phyloP scores from a whole-genome alignment of 108 stramenopile species.

The Nitzschia sp. region DNA sequence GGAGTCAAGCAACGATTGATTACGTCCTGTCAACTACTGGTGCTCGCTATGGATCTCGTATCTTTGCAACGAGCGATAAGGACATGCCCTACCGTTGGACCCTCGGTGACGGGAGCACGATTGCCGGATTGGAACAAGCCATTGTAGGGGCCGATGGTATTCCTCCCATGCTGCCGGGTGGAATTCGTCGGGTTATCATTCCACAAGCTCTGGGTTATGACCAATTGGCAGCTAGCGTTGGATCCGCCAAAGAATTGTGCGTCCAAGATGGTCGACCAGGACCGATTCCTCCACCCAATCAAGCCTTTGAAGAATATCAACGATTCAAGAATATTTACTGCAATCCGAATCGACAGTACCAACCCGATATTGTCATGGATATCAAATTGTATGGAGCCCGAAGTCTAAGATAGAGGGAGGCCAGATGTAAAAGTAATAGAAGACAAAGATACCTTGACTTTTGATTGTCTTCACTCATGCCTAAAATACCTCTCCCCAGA shows the following conservation, averaged over 20 bases:
- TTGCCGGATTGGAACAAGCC: slow-evolving; percentile 66
- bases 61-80: slow-evolving; percentile 57
- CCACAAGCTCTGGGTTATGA: slow-evolving; percentile 57
- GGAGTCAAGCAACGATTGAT: slow-evolving; percentile 60
- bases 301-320: slow-evolving; percentile 64
- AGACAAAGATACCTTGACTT: no score
- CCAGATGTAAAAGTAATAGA: no score
- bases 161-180: slow-evolving; percentile 58
- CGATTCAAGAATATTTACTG: slow-evolving; percentile 84
- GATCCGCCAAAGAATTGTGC: slow-evolving; percentile 7
- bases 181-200: slow-evolving; percentile 69
- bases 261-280: slow-evolving; percentile 60
- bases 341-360: slow-evolving; percentile 68
- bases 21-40: slow-evolving; percentile 79
- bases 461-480: no score
- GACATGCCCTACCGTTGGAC: slow-evolving; percentile 69
- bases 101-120: slow-evolving; percentile 67
- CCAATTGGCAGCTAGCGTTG: slow-evolving; percentile 22
- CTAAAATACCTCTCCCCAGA: no score
- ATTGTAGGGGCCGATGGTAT: slow-evolving; percentile 47
- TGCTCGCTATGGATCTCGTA: slow-evolving; percentile 69
- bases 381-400: slow-evolving; percentile 62
- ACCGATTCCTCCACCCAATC: slow-evolving; percentile 53
- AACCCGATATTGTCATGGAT: slow-evolving; percentile 81
- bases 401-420: slow-evolving; percentile 1